Evolutionary conservation across 2,329 filamentous ascomycete species (phyloP).

Genomic region (Claviceps digitariae): DNA sequence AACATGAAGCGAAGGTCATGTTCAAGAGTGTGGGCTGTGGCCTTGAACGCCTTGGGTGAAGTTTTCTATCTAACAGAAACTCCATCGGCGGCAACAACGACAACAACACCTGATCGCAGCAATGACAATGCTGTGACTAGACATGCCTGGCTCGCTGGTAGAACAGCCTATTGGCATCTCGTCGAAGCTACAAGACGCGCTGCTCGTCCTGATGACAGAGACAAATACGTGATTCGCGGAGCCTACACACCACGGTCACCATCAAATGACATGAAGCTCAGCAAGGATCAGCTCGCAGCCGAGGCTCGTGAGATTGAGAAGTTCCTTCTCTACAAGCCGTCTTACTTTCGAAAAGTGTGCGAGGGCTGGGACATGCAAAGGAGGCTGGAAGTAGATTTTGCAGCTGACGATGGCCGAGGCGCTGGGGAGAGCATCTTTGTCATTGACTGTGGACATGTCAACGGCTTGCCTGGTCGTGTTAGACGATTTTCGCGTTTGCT

Average conservation of each 20-base stretch:
- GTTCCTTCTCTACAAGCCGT: slow-evolving; percentile 58
- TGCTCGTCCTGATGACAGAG: slow-evolving; percentile 59
- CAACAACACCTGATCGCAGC: slow-evolving; percentile 28
- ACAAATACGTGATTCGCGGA: slow-evolving; percentile 51
- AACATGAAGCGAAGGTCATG: slow-evolving; percentile 54
- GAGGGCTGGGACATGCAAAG: slow-evolving; percentile 88
- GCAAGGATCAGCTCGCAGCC: slow-evolving; percentile 53
- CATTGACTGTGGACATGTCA: slow-evolving; percentile 56
- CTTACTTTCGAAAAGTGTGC: slow-evolving; percentile 65
- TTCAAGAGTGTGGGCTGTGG: slow-evolving; percentile 75
- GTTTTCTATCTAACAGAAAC: slow-evolving; percentile 70
- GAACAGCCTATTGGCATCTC: slow-evolving; percentile 68
- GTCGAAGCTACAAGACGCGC: slow-evolving; percentile 63
- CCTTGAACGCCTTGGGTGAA: slow-evolving; percentile 87
- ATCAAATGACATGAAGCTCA: slow-evolving; percentile 57
- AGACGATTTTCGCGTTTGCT: slow-evolving; percentile 29
- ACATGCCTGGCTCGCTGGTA: slow-evolving; percentile 67
- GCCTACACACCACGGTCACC: slow-evolving; percentile 74
- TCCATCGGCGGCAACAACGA: slow-evolving; percentile 16
- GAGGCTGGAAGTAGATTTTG: slow-evolving; percentile 77
- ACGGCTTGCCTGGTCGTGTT: slow-evolving; percentile 33
- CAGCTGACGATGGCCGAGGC: slow-evolving; percentile 59
- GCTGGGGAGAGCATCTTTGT: slow-evolving; percentile 68
- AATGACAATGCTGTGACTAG: slow-evolving; percentile 44
- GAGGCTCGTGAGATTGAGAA: slow-evolving; percentile 74